Evolutionary conservation across 1,284 basidiomycete genomes (phyloP), one percentile per base, ranked within the genome.

Genomic region (Marasmius sp.): DNA sequence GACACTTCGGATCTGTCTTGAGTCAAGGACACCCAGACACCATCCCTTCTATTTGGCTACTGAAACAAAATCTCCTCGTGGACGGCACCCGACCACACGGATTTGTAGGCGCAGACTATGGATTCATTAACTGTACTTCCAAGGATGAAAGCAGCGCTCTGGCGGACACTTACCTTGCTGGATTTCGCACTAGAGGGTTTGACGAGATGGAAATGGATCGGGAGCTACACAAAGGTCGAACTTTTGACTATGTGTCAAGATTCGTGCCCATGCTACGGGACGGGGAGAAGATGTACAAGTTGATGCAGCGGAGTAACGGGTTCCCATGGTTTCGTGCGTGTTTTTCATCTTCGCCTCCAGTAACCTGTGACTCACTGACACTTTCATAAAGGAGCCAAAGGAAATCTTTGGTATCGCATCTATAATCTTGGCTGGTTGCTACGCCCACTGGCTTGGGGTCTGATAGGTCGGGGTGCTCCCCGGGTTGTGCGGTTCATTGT

Each of bases 31-130:
- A 27, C 10, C 3, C 9, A 9, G 3, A 16, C 1, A 27, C 27
- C 27, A 54, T 57, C 37, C 71, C 72, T 55, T 76, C 77, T 0
- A 77, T 79, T n/a, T 81, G 79, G 79, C 14, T 68, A 34, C 68
- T 81, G 34, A 81, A 79, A 65, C 68, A 72, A 37, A 74, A 70
- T 54, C 64, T 75, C 37, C 22, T 68, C 14, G 53, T 54, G 16
- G 63, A 62, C 1, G 68, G 64, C 2, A 53, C 64, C 1, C 16
- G 57, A 9, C 53, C 60, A 10, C 18, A 20, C 2, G 64, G 59
- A 1, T 47, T 72, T 1, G 63, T 76, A 5, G 0, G 5, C 1
- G 67, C 65, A 10, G 76, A 79, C 61, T 80, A 79, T 48, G 79
- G 79, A 2, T 79, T 77, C 64, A 62, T 67, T 9, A 77, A 78